A percentile compares a stretch with the other conserved stretches of the same genome.
Conservation (phyloP, 139 green algal genomes). For the Chlorella sp. region DNA sequence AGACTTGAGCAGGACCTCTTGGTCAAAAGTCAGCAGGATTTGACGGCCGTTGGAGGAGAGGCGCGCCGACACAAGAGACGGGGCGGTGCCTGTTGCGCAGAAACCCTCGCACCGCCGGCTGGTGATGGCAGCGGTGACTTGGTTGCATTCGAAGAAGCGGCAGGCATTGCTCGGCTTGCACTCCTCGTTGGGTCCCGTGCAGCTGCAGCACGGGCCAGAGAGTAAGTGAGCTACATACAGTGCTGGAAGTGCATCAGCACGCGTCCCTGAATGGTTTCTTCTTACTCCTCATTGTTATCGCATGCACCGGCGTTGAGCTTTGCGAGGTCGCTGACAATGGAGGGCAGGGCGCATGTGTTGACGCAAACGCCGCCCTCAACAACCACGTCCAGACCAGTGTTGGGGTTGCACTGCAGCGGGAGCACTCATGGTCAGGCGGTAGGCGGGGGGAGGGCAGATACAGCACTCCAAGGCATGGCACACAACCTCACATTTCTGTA, state of each 20-base stretch:
- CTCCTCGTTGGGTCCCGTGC: too few species aligned
- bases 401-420: background rate
- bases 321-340: background rate
- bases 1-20: background rate
- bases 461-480: too few species aligned
- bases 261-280: too few species aligned
- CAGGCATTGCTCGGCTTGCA: background rate
- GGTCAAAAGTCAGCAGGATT: slow-evolving; percentile 5
- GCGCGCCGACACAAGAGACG: background rate
- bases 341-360: background rate
- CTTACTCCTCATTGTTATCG: background rate
- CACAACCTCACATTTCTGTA: too few species aligned
- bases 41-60: background rate
- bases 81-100: background rate
- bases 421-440: background rate
- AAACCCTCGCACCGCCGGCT: background rate
- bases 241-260: background rate
- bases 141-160: background rate
- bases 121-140: background rate
- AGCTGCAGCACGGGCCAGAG: background rate
- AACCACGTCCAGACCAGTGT: background rate
- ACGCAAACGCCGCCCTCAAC: background rate
- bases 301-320: background rate
- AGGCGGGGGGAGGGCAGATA: too few species aligned
- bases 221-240: background rate